Conservation (phyloP, 2,329 filamentous ascomycete species). For the Lasiodiplodia gonubiensis region DNA sequence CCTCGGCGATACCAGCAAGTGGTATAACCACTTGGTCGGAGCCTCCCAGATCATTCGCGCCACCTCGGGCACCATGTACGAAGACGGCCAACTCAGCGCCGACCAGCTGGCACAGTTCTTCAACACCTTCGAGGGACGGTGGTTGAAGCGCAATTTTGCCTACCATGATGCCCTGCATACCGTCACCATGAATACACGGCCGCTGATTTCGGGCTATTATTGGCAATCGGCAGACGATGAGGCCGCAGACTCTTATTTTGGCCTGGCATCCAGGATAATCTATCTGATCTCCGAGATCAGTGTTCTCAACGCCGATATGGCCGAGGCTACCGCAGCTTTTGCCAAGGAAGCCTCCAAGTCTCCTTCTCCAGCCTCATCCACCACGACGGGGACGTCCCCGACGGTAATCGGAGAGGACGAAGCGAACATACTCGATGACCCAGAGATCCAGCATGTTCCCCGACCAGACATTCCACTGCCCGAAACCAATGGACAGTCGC, state of each 20-base stretch:
- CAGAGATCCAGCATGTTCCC: constrained; percentile 18
- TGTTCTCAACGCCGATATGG: constrained; percentile 28
- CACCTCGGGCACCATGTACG: constrained; percentile 8
- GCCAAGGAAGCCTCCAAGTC: constrained; percentile 13
- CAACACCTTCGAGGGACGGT: constrained; percentile 28
- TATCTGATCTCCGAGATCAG: constrained; percentile 27
- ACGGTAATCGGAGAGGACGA: constrained; percentile 11
- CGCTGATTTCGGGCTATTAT: constrained; percentile 25
- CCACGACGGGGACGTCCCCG: not conserved
- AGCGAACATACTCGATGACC: constrained; percentile 1
- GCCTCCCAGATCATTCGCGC: constrained; percentile 27
- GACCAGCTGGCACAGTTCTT: constrained; percentile 17
- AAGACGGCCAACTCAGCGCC: constrained; percentile 3
- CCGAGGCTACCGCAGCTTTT: constrained; percentile 18
- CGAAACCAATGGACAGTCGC: constrained; percentile 13
- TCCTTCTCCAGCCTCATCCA: constrained; percentile 4
- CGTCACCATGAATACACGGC: constrained; percentile 21
- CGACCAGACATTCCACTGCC: not conserved
- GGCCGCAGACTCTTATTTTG: constrained; percentile 26
- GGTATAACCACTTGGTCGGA: constrained; percentile 28
- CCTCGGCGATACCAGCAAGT: constrained; percentile 27
- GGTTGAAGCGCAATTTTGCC: constrained; percentile 28
- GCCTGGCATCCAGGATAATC: constrained; percentile 26
- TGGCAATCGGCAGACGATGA: constrained; percentile 17
- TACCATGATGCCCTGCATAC: constrained; percentile 28